Evolutionary conservation across 176 grass and related monocot genomes (phyloP).

Genomic region (Secale cereale): DNA sequence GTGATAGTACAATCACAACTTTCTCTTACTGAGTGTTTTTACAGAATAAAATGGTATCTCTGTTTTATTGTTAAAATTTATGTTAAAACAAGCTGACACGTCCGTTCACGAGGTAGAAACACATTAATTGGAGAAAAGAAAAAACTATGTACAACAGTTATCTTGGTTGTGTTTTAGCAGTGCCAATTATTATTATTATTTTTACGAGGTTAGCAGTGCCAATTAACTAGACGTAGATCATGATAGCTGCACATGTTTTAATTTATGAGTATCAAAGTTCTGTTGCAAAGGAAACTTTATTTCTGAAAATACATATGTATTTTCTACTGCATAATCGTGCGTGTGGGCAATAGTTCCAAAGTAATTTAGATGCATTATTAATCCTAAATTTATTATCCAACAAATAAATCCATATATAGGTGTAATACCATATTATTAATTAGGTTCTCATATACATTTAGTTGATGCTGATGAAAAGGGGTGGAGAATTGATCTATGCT

Average conservation of each 20-base stretch:
- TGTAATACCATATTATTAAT: background rate
- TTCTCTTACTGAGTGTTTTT: background rate
- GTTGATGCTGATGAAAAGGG: slow-evolving; percentile 86
- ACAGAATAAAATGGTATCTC: background rate
- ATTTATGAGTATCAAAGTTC: background rate
- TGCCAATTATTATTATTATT: background rate
- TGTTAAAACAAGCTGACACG: background rate
- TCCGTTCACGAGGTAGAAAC: background rate
- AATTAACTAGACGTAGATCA: background rate
- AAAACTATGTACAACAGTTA: background rate
- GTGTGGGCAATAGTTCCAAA: background rate
- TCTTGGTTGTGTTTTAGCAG: background rate
- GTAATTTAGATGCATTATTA: background rate
- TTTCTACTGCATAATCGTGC: background rate
- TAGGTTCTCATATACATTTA: slow-evolving; percentile 26
- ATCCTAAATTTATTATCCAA: background rate
- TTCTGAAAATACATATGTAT: background rate
- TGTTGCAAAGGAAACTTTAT: background rate
- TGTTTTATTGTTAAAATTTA: background rate
- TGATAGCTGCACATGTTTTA: background rate
- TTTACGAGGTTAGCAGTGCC: background rate
- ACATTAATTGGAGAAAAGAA: background rate
- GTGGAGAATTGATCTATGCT: slow-evolving; percentile 78
- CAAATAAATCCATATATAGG: background rate
- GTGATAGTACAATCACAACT: background rate